phyloP scores from a whole-genome alignment of 768 basidiomycete genomes.

The Suillus hirtellus region DNA sequence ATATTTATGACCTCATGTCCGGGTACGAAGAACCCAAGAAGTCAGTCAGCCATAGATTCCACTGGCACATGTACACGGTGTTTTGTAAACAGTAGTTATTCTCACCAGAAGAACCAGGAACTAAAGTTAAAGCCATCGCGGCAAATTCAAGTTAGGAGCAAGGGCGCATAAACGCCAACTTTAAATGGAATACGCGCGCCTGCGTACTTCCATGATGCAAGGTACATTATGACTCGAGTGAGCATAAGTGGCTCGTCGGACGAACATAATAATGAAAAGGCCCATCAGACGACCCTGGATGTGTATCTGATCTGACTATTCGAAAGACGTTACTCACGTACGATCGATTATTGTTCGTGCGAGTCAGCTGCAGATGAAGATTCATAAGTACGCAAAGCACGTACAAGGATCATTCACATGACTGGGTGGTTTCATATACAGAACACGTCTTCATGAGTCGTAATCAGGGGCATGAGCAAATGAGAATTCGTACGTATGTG shows the following conservation, averaged over 20 bases:
- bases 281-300: not conserved
- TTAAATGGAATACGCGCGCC: not conserved
- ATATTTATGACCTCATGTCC: not conserved
- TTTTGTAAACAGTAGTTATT: not conserved
- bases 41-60: not conserved
- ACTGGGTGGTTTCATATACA: not conserved
- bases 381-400: not conserved
- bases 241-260: not conserved
- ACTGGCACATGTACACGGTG: not conserved
- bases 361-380: not conserved
- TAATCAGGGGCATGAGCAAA: not conserved
- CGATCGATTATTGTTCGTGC: not conserved
- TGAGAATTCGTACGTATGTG: not conserved
- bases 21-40: not conserved
- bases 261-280: not conserved
- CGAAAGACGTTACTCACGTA: not conserved
- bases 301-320: not conserved
- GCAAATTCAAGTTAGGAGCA: not conserved
- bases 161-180: not conserved
- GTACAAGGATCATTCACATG: not conserved
- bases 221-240: not conserved
- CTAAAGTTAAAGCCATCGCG: not conserved
- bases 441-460: not conserved
- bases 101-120: not conserved
- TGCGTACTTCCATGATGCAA: not conserved